A percentile compares a stretch with the other conserved stretches of the same genome.
Evolutionary conservation across 2,329 filamentous ascomycete species (phyloP).

Genomic region (Trichoderma cornu-damae): DNA sequence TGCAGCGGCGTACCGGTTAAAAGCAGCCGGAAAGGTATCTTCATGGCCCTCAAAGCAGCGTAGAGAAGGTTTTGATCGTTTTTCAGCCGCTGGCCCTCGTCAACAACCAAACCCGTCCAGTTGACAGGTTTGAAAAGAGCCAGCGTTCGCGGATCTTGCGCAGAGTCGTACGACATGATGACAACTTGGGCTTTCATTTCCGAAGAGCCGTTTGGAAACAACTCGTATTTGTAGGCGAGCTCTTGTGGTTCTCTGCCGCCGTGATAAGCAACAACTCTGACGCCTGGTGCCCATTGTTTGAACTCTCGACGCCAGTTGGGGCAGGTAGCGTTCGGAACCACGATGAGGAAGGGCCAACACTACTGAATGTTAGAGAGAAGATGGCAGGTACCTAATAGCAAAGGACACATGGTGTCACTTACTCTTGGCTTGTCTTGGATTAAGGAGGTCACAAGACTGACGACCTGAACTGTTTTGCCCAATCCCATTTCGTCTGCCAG

Average conservation of each 20-base stretch:
- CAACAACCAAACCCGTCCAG: slow-evolving; percentile 86
- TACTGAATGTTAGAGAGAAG: slow-evolving; percentile 23
- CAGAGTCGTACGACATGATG: slow-evolving; percentile 90
- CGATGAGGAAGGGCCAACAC: slow-evolving; percentile 88
- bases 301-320: slow-evolving; percentile 98
- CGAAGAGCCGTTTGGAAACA: slow-evolving; percentile 63
- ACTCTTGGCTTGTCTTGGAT: slow-evolving; percentile 57
- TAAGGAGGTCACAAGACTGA: slow-evolving; percentile 72
- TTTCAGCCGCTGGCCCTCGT: slow-evolving; percentile 93
- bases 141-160: slow-evolving; percentile 64
- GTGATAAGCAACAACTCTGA: slow-evolving; percentile 90
- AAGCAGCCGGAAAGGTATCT: slow-evolving; percentile 76
- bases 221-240: slow-evolving; percentile 74
- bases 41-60: slow-evolving; percentile 63
- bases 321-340: slow-evolving; percentile 91
- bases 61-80: slow-evolving; percentile 86
- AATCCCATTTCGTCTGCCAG: slow-evolving; percentile 97
- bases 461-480: slow-evolving; percentile 93
- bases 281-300: slow-evolving; percentile 81
- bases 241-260: slow-evolving; percentile 70
- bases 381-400: no score
- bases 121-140: slow-evolving; percentile 63
- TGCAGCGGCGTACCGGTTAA: slow-evolving; percentile 90
- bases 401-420: slow-evolving; percentile 10
- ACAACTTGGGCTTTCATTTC: slow-evolving; percentile 85